Percentiles rank a stretch among this genome's conserved stretches.
These are phyloP conservation scores for Penicillium concentricum DNA, from an alignment of 2,329 filamentous ascomycete species.

Conservation along the genomic window DNA sequence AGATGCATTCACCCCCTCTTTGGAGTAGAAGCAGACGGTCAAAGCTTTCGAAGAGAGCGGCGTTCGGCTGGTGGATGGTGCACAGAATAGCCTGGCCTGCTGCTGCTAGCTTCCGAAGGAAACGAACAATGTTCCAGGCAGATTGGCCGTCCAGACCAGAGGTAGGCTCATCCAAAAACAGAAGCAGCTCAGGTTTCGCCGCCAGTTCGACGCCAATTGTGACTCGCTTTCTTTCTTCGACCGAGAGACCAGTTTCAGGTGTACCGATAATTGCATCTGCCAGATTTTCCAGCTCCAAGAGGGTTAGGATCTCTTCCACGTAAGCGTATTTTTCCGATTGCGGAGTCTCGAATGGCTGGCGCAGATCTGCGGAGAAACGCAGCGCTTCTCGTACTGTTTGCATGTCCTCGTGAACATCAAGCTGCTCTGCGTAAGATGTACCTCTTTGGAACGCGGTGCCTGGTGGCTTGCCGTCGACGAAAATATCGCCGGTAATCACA, in stretches of 20 bases:
- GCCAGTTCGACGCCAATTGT: slow-evolving; percentile 42
- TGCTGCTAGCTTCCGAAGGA: slow-evolving; percentile 59
- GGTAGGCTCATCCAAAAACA: slow-evolving; percentile 64
- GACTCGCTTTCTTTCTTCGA: slow-evolving; percentile 47
- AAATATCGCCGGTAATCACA: slow-evolving; percentile 61
- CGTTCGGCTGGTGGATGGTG: slow-evolving; percentile 61
- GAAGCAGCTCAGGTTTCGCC: slow-evolving; percentile 52
- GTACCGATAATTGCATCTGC: slow-evolving; percentile 65
- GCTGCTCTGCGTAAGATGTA: slow-evolving; percentile 65
- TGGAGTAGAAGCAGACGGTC: slow-evolving; percentile 57
- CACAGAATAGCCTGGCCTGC: slow-evolving; percentile 60
- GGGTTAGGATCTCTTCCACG: slow-evolving; percentile 64
- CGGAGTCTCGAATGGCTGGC: slow-evolving; percentile 59
- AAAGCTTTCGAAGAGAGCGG: slow-evolving; percentile 57
- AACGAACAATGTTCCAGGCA: slow-evolving; percentile 59
- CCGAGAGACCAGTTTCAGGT: slow-evolving; percentile 59
- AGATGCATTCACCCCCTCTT: slow-evolving; percentile 54
- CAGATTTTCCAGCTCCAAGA: slow-evolving; percentile 65
- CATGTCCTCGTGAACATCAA: slow-evolving; percentile 63
- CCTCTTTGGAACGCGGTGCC: slow-evolving; percentile 63
- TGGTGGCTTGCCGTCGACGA: slow-evolving; percentile 60
- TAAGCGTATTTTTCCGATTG: slow-evolving; percentile 63
- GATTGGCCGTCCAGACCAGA: slow-evolving; percentile 60
- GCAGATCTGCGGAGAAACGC: slow-evolving; percentile 63
- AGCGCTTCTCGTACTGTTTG: slow-evolving; percentile 65